Conservation (phyloP, 148 eudicot genomes). For the Amaranthus hypochondriacus region DNA sequence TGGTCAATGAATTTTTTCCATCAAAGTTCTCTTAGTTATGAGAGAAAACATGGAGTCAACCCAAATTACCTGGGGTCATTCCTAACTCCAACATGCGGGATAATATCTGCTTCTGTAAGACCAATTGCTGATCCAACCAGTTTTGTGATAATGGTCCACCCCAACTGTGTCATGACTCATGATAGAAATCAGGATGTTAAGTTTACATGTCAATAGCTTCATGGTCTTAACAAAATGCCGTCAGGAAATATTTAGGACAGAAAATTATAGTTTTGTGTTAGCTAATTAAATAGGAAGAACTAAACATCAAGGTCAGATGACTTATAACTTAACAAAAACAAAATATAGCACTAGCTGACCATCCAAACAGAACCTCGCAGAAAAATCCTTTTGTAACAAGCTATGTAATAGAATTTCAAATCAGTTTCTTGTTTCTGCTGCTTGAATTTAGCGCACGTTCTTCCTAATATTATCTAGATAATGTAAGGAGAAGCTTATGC, state of each 20-base stretch:
- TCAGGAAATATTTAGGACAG: conserved; percentile 3
- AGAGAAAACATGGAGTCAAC: background rate
- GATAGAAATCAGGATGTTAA: conserved; percentile 8
- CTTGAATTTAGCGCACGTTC: background rate
- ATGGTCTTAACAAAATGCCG: background rate
- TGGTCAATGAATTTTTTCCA: background rate
- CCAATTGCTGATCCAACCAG: conserved; percentile 85
- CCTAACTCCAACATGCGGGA: conserved; percentile 85
- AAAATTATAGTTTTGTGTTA: background rate
- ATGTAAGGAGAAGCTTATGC: background rate
- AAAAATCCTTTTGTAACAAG: background rate
- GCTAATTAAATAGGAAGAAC: background rate
- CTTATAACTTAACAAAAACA: background rate
- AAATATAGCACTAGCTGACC: background rate
- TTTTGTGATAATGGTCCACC: conserved; percentile 94
- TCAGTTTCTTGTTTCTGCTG: background rate
- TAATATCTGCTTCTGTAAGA: conserved; percentile 75
- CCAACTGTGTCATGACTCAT: conserved; percentile 57
- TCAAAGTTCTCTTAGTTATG: background rate
- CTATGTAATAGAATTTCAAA: background rate
- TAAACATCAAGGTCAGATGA: background rate
- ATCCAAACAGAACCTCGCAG: background rate
- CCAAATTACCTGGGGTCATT: conserved; percentile 87
- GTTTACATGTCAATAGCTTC: conserved; percentile 1
- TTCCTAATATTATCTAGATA: background rate